Base-by-base conservation (phyloP, 805 yeast species). In the Kluyveromyces dobzhanskii region DNA sequence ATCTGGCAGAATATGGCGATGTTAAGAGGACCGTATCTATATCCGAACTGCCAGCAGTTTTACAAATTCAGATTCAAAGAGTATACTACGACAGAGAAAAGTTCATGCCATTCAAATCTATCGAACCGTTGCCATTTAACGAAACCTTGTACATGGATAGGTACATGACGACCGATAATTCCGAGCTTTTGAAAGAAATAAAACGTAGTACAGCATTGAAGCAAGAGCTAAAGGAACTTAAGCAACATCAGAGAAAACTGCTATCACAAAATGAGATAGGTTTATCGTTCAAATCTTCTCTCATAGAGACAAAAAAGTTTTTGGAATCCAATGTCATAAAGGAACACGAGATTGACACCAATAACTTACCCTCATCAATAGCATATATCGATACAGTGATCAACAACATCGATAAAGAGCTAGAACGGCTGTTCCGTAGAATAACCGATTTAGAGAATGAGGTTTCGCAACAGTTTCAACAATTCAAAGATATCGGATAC, bases 61-160 rank as follows among this genome's bases (percentile, higher is more conserved):
- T 92, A 35, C 98, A 92, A 57, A 75, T 92, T 35, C 98, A 92
- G 56, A 84, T 92, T 6, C 97, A 88, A 61, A 71, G 98, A 54
- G 97, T 92, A 1, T 85, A 85, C 56, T 92, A 80, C 57, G 96
- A 92, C 54, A 70, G 87, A 32, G 80, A 69, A 39, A 62, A 73
- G 11, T 70, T 79, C 37, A 72, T 80, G 60, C 85, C 94, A 0
- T 85, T 85, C 53, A 92, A 92, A 56, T 80, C 87, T 2, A 71
- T 75, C 31, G 87, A 82, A 41, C 94, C 87, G 7, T 69, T 92
- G 35, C 88, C 88, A 3, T 86, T 87, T 54, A 75, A 78, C 21
- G 84, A 85, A 38, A 75, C 68, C 9, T 61, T 92, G 7, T 88
- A 83, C 56, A 75, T 92, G 73, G 98, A 92, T 62, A 69, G 97